Conservation (phyloP, 176 grass and related monocot species). For the Aegilops tauschii region DNA sequence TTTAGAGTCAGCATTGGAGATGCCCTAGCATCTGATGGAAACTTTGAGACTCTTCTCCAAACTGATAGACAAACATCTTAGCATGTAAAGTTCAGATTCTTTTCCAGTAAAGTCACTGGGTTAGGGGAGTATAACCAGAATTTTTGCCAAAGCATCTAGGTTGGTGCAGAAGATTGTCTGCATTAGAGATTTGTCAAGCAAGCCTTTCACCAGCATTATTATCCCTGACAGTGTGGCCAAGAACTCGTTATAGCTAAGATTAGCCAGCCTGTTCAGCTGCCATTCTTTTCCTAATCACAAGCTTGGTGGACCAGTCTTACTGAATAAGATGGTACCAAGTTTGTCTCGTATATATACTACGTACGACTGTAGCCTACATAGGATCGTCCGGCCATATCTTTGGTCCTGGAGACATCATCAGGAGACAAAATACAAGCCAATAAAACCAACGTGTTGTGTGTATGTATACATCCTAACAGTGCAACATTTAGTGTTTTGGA, state of each 20-base stretch:
- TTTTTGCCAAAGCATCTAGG: background rate
- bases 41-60: too few relatives aligned
- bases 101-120: background rate
- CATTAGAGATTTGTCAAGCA: slow-evolving; percentile 14
- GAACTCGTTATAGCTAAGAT: slow-evolving; percentile 25
- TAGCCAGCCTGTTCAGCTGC: slow-evolving; percentile 20
- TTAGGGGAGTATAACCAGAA: background rate
- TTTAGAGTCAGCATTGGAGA: too few relatives aligned
- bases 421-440: slow-evolving; percentile 21
- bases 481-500: background rate
- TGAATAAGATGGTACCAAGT: background rate
- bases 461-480: background rate
- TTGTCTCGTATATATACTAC: background rate
- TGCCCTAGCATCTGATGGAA: too few relatives aligned
- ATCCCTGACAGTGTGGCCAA: background rate
- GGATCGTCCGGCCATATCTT: background rate
- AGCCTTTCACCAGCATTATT: background rate
- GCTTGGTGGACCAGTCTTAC: background rate
- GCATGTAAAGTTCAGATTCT: background rate
- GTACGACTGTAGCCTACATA: background rate
- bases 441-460: background rate
- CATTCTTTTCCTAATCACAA: slow-evolving; percentile 10
- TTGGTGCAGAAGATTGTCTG: background rate
- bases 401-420: background rate
- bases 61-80: too few relatives aligned